Base-by-base conservation (phyloP, 371 early-diverging fungal genomes). In the Rhizopus delemar region DNA sequence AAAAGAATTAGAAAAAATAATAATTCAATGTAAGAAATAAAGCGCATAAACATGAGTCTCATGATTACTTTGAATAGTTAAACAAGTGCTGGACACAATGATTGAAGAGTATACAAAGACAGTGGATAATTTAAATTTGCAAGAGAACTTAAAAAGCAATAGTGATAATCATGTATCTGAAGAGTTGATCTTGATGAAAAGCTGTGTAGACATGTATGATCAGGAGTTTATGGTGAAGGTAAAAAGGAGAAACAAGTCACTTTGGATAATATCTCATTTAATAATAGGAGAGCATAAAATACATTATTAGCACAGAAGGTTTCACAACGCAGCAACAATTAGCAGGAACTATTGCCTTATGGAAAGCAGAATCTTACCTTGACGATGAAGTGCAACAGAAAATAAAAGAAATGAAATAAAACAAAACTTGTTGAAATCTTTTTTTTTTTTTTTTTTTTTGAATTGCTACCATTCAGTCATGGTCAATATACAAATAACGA, bases 211-310 rank as follows among this genome's bases (percentile, higher is more conserved):
- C 8, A 71, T 71, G 71, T 68, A 65, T 43, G 70, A 69, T 7
- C 62, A 73, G 57, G 73, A 66, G 32, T 66, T 60, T 22, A 66
- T 66, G 69, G 59, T 66, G 12, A 69, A 73, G 59, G 67, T 69
- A 54, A 58, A 9, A 32, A 29, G 29, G 4, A 11, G 3, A 12
- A 43, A 22, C 22, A 4, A 12, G 4, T 22, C 3, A 0, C 12
- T 22, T 8, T 34, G 11, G 9, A 33, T 3, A 36, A 31, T 34
- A 34, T 49, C 46, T 7, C 7, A 49, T 28, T 9, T 29, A 36
- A 29, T 33, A 8, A 16, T 46, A 71, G 71, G 59, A 61, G 34
- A 68, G 65, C 31, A 71, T 71, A 41, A 51, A 53, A 41, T 50
- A 57, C 9, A 62, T 63, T n/a, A 53, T 62, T 8, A 41, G 59